These are phyloP conservation scores for Penicillium sclerotigenum DNA, from an alignment of 2,329 filamentous ascomycete species.

Conservation along the genomic window DNA sequence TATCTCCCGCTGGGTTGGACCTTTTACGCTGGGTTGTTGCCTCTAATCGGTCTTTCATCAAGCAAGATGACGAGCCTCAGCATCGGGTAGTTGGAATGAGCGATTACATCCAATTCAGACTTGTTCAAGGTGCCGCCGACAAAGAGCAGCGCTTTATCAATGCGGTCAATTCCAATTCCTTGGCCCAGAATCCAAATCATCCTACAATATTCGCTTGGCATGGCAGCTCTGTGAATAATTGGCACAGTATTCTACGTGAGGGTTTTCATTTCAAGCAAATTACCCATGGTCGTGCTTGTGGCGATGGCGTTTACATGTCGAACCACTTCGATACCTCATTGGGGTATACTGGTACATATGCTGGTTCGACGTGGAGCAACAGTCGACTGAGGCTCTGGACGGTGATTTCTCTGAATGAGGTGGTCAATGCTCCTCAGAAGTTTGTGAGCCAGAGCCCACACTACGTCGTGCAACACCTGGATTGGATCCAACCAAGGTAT, in stretches of 20 bases:
- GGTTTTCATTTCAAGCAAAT: constrained; percentile 69
- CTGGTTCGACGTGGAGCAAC: constrained; percentile 56
- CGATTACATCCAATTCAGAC: constrained; percentile 75
- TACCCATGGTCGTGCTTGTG: constrained; percentile 65
- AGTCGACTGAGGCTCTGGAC: constrained; percentile 59
- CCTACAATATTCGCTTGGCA: constrained; percentile 86
- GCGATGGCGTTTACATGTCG: constrained; percentile 81
- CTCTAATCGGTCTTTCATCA: constrained; percentile 82
- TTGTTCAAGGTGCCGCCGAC: constrained; percentile 83
- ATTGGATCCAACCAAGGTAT: constrained; percentile 90
- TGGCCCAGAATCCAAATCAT: constrained; percentile 43
- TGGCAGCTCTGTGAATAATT: constrained; percentile 71
- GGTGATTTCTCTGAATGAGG: constrained; percentile 76
- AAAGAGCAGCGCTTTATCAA: constrained; percentile 74
- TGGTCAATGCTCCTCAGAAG: constrained; percentile 68
- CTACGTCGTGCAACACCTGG: constrained; percentile 69
- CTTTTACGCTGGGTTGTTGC: constrained; percentile 84
- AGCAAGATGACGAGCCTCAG: constrained; percentile 58
- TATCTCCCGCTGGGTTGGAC: constrained; percentile 64
- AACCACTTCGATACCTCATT: constrained; percentile 56
- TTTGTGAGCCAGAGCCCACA: constrained; percentile 58
- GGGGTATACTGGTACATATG: constrained; percentile 44
- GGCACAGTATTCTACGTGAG: constrained; percentile 84
- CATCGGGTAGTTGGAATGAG: constrained; percentile 62
- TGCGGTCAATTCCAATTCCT: constrained; percentile 50